Base-by-base conservation (phyloP, 2,329 filamentous ascomycete species). In the Bipolaris gigantea region DNA sequence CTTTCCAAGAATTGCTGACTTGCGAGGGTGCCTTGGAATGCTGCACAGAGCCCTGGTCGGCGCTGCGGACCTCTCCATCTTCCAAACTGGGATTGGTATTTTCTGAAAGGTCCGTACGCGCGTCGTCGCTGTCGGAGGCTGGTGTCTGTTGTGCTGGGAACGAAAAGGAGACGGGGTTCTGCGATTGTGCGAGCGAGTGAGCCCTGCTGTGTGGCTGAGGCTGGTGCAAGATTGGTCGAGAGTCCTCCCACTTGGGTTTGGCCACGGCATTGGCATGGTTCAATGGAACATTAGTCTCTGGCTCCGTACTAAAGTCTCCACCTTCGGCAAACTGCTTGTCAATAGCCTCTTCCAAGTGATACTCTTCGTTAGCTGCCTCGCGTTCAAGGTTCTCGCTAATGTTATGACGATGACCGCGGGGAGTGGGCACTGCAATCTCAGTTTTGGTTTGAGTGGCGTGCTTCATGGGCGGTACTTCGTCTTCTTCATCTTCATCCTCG, bases 281-380 rank as follows among this genome's bases (percentile, higher is more conserved):
- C 51, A 69, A 59, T 35, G 70, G 63, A 15, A 59, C 53, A 25
- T 60, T 67, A 30, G 60, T 56, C 49, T 74, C 66, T 56, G 72
- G 65, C 56, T 75, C 85, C 2, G 87, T 87, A 64, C 85, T 89
- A 67, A 90, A 77, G 65, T 67, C 71, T 61, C 90, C 89, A 50
- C 89, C 87, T 62, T 92, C 88, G 55, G 92, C 88, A 44, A 93
- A 79, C 66, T 93, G 88, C 49, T 88, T 86, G 47, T 90, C 86
- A 57, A 92, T 85, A 56, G 90, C 86, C 69, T 92, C 86, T 69
- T 92, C 89, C 57, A 94, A 75, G 64, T 93, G 90, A 67, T 94
- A 93, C 65, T 96, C 90, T 4, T 89, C 88, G 67, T 92, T 89
- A 45, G 94, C 88, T 51, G 95, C 88, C 62, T 94, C 91, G 57